These are phyloP conservation scores for Pseudocercospora pini-densiflorae DNA, from an alignment of 2,329 filamentous ascomycete species.

Conservation along the genomic window DNA sequence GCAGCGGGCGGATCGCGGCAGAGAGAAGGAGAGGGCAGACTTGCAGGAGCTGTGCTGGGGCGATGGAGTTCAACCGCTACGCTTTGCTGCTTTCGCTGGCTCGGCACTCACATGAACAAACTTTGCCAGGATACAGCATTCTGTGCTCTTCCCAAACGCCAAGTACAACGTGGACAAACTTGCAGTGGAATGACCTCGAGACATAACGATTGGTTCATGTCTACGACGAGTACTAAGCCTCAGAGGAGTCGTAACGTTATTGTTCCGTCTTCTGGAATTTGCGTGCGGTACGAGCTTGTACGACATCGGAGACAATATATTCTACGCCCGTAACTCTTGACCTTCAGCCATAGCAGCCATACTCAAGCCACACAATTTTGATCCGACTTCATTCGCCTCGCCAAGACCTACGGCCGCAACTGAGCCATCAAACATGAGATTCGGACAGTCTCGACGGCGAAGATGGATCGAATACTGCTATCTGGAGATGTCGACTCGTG, in stretches of 20 bases:
- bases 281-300: background rate
- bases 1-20: conserved; percentile 8
- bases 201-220: background rate
- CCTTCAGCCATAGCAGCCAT: too few relatives aligned
- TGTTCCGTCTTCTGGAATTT: background rate
- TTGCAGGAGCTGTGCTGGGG: background rate
- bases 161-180: background rate
- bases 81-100: background rate
- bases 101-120: conserved; percentile 2
- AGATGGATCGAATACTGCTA: too few relatives aligned
- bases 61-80: background rate
- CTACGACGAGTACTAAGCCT: background rate
- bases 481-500: background rate
- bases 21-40: conserved; percentile 14
- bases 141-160: background rate
- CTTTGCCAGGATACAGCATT: background rate
- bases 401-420: background rate
- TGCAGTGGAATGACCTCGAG: background rate
- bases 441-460: background rate
- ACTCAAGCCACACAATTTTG: background rate
- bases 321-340: too few relatives aligned
- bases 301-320: background rate
- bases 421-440: background rate
- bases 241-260: background rate
- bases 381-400: background rate